phyloP scores from a whole-genome alignment of 2,329 filamentous ascomycete species.

The Sordariomycetes sp. region DNA sequence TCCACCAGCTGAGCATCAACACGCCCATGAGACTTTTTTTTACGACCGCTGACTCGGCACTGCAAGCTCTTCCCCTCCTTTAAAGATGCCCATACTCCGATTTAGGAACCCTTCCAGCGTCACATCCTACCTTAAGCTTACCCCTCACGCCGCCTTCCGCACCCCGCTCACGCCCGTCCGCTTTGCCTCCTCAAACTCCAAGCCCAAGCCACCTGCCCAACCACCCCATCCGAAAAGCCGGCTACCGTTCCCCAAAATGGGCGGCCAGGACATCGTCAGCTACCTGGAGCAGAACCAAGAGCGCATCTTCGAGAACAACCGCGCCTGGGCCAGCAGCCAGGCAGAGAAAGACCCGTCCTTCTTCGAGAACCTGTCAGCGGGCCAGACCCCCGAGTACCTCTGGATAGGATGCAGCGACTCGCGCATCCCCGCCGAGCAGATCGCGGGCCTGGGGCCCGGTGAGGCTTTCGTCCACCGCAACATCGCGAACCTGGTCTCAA shows the following conservation, averaged over 20 bases:
- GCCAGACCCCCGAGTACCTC: constrained; percentile 61
- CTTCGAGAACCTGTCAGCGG: constrained; percentile 52
- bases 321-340: constrained; percentile 53
- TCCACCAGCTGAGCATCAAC: too few species aligned
- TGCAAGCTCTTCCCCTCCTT: not conserved
- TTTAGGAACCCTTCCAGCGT: not conserved
- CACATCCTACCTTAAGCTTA: not conserved
- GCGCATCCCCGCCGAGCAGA: constrained; percentile 81
- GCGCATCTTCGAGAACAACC: constrained; percentile 59
- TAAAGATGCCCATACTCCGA: not conserved
- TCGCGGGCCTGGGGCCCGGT: constrained; percentile 74
- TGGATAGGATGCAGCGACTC: constrained; percentile 92
- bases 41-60: too few species aligned
- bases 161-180: not conserved
- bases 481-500: constrained; percentile 80
- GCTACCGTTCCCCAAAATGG: not conserved
- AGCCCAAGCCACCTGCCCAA: not conserved
- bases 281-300: constrained; percentile 57
- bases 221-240: not conserved
- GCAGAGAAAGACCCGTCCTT: constrained; percentile 48
- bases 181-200: not conserved
- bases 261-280: not conserved
- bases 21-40: too few species aligned
- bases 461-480: constrained; percentile 93
- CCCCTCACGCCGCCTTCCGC: not conserved